Evolutionary conservation across 1,284 basidiomycete species (phyloP), one percentile per base, ranked within the genome.

Genomic region (Austropuccinia psidii): DNA sequence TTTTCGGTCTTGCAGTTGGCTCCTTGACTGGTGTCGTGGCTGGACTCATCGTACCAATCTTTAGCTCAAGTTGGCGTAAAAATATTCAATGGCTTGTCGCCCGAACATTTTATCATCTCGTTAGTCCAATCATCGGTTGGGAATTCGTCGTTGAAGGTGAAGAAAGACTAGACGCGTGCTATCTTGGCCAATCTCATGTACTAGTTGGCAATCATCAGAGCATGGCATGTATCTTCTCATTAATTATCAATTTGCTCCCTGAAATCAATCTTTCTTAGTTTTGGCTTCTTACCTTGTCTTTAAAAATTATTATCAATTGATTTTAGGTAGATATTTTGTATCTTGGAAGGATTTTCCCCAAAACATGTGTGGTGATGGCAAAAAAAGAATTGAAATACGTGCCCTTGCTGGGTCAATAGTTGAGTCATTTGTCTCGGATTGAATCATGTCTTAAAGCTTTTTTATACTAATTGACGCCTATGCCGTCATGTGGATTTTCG

Each of bases 131-230:
- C 45, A 72, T 72, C 39, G 69, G 69, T 15, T 72, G 69, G 69
- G 69, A 72, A n/a, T 72, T 72, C 35, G 39, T 72, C 31, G 69
- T 72, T 37, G 69, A 72, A 80, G 93, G 93, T 31, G 87, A 89
- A 78, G 90, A 97, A 79, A 83, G 94, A 79, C 83, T 98, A 62
- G 69, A 76, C 8, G 64, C 80, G 75, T 72, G 58, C 43, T 72
- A 61, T 54, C 43, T 39, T 1, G 69, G 69, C 17, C 21, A 62
- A 54, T 87, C 90, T 27, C 86, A 87, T 1, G 87, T 99, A 17
- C 81, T 95, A 35, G 85, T 98, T 75, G 88, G 87, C 9, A 98
- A 98, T 81, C 96, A 98, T 80, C 96, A 98, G 83, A 91, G 69
- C 39, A 72, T 72, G 80, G 83, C 83, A 35, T 74, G 79, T 75